Conservation (phyloP, 495 filamentous ascomycete species). For the Podospora pseudoanserina region DNA sequence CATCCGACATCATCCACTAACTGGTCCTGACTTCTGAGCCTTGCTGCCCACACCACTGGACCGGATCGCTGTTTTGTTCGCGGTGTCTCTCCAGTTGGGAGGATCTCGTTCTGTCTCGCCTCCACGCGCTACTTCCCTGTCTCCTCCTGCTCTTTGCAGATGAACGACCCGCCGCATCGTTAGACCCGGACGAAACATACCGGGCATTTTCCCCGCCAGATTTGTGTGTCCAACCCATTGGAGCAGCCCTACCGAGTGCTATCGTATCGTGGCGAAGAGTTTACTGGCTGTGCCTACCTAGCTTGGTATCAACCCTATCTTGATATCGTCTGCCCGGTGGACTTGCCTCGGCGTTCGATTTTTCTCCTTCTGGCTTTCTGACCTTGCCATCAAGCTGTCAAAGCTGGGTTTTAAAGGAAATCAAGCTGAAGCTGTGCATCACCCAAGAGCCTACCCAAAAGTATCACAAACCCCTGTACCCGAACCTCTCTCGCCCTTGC, state of each 20-base stretch:
- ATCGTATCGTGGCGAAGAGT: background rate
- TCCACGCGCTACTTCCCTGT: background rate
- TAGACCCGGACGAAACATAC: background rate
- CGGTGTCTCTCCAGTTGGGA: background rate
- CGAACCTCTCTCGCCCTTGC: slow-evolving; percentile 8
- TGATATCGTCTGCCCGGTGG: background rate
- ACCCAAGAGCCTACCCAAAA: background rate
- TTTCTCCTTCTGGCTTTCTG: background rate
- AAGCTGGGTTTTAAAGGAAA: background rate
- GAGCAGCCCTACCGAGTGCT: background rate
- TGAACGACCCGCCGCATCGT: background rate
- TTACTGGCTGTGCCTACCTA: background rate
- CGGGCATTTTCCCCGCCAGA: background rate
- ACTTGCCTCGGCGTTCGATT: background rate
- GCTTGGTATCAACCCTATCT: background rate
- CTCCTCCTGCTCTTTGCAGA: background rate
- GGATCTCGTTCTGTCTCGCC: background rate
- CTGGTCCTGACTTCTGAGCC: background rate
- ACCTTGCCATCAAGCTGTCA: background rate
- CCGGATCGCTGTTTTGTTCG: background rate
- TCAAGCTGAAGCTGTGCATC: background rate
- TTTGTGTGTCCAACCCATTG: background rate
- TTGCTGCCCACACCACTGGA: background rate
- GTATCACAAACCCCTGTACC: background rate
- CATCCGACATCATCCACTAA: background rate